Conservation (phyloP, 2,329 filamentous ascomycete genomes). For the Botrytis elliptica region DNA sequence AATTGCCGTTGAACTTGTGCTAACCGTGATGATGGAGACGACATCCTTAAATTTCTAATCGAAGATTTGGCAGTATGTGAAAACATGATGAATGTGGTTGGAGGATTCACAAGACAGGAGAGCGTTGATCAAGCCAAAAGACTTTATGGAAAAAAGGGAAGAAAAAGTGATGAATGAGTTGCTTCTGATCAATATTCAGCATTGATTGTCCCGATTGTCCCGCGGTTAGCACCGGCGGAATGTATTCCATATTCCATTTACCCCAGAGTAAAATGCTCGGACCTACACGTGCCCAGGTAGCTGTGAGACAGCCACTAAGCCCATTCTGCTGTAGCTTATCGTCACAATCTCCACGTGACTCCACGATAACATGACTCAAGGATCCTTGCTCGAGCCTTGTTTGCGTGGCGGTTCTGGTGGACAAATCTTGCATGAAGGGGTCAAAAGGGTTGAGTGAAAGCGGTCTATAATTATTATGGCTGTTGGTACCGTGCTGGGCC, state of each 20-base stretch:
- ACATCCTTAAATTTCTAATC: constrained; percentile 28
- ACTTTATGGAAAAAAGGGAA: neutral
- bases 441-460: neutral
- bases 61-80: constrained; percentile 33
- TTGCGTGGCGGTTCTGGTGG: neutral
- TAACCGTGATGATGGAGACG: constrained; percentile 40
- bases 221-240: constrained; percentile 19
- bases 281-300: neutral
- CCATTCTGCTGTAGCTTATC: neutral
- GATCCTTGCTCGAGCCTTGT: neutral
- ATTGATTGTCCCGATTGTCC: constrained; percentile 7
- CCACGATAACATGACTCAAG: constrained; percentile 3
- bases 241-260: constrained; percentile 6
- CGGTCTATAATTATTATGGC: neutral
- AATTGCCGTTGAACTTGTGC: constrained; percentile 51
- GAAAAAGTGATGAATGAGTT: neutral
- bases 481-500: neutral
- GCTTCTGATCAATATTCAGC: neutral
- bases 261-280: constrained; percentile 3
- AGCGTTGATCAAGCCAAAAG: neutral
- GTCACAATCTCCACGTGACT: constrained; percentile 7
- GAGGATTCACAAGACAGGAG: neutral
- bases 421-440: neutral
- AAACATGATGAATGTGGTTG: constrained; percentile 36
- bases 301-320: neutral